A percentile compares a stretch with the other conserved stretches of the same genome.
phyloP scores from a whole-genome alignment of 768 basidiomycete species.

The Rhodotorula babjevae region DNA sequence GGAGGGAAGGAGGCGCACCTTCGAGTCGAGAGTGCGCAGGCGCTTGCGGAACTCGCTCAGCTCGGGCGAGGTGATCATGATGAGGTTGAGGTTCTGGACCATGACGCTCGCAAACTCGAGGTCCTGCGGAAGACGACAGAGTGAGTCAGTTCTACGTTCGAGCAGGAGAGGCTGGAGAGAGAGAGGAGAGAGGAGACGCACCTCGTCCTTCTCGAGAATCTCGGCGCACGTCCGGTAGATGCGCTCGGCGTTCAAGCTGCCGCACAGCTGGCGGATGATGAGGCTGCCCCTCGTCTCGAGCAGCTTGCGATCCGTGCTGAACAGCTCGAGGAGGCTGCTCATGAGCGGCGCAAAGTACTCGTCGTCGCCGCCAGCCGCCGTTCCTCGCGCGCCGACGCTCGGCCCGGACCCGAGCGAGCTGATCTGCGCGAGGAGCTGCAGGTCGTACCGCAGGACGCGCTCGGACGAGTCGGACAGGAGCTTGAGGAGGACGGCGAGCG shows the following conservation, averaged over 20 bases:
- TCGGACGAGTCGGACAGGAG: constrained; percentile 94
- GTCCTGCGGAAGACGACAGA: constrained; percentile 50
- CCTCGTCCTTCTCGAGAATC: constrained; percentile 96
- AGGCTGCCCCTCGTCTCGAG: constrained; percentile 88
- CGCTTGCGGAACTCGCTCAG: constrained; percentile 89
- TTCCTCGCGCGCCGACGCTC: too few relatives aligned
- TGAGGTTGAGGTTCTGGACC: constrained; percentile 94
- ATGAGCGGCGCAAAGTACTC: constrained; percentile 92
- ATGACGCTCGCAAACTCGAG: constrained; percentile 96
- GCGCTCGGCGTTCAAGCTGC: constrained; percentile 87
- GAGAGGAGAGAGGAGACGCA: constrained; percentile 46
- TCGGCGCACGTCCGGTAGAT: constrained; percentile 96
- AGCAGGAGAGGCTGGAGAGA: neutral
- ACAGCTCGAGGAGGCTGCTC: constrained; percentile 87
- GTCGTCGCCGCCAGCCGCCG: constrained; percentile 67
- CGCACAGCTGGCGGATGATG: constrained; percentile 88
- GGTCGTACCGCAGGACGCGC: constrained; percentile 93
- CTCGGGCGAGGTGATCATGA: constrained; percentile 92
- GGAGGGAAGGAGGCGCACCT: constrained; percentile 54
- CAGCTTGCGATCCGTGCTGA: constrained; percentile 85
- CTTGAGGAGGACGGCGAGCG: constrained; percentile 90
- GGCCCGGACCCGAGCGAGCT: constrained; percentile 55
- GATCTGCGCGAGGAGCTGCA: constrained; percentile 93
- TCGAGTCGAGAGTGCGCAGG: constrained; percentile 85
- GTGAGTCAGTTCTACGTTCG: neutral